phyloP scores from a whole-genome alignment of 805 yeast genomes.

The Starmerella bombicola region DNA sequence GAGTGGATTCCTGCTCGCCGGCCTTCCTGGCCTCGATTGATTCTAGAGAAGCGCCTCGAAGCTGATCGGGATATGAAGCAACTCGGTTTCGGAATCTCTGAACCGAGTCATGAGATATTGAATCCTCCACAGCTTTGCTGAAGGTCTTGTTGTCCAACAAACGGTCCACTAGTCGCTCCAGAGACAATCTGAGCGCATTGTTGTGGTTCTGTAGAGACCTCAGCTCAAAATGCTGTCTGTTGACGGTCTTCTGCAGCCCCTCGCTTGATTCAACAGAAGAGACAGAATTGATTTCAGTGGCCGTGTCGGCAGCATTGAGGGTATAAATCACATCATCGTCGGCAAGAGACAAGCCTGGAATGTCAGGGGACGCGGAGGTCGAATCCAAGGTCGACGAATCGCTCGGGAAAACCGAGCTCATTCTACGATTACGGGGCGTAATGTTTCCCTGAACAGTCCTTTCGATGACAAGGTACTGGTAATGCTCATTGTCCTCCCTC shows the following conservation, averaged over 20 bases:
- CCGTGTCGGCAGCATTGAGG: background rate
- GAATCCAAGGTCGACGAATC: background rate
- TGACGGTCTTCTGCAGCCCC: constrained; percentile 6
- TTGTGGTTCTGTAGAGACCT: constrained; percentile 26
- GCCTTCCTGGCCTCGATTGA: too few relatives aligned
- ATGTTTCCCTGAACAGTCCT: constrained; percentile 24
- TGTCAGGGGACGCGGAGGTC: background rate
- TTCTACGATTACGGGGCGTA: background rate
- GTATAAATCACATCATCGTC: constrained; percentile 11
- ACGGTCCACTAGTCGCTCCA: constrained; percentile 28
- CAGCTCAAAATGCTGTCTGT: constrained; percentile 24
- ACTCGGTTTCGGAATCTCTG: constrained; percentile 17
- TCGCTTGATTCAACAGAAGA: background rate
- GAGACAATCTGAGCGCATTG: constrained; percentile 25
- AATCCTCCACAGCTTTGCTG: constrained; percentile 23
- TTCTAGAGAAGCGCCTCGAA: too few relatives aligned
- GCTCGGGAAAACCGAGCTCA: background rate
- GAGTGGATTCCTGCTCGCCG: background rate
- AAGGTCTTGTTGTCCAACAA: constrained; percentile 27
- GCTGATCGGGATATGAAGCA: constrained; percentile 12
- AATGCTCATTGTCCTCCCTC: constrained; percentile 28
- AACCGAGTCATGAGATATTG: constrained; percentile 16
- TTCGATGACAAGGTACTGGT: constrained; percentile 28
- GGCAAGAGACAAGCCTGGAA: constrained; percentile 2
- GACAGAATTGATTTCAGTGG: background rate